Evolutionary conservation across 2,329 filamentous ascomycete species (phyloP), one percentile per base, ranked within the genome.

Genomic region (Apiospora malaysiana): DNA sequence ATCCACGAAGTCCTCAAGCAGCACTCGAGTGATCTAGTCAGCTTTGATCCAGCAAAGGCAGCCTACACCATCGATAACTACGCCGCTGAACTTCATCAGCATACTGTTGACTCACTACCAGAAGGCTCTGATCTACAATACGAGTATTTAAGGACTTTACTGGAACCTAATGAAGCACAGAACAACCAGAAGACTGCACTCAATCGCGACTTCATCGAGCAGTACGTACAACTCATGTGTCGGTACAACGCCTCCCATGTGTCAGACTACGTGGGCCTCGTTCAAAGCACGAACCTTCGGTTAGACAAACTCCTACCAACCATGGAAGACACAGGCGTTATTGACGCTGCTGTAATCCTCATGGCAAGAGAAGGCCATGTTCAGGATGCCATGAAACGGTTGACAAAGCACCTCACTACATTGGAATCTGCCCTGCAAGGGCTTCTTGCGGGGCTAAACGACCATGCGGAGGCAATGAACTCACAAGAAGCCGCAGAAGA

Each of bases 211-310:
- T 90, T 98, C 75, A 84, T 92, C 7, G 96, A 98, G 80, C 88
- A 88, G 70, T 98, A 98, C 80, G 91, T 98, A 5, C 92, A 93
- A 76, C 88, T 99, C 32, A 95, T 98, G 91, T 99, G 97, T 82
- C 89, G 85, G 70, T 97, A 94, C 79, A 90, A 97, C 72, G 89
- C 94, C 3, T 83, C 87, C 0, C 94, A 95, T 76, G 95, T 99
- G 1, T 93, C 93, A 2, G 91, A 94, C 70, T 99, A 96, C 79
- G 89, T 98, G 40, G 91, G 92, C 47, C 79, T 89, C 1, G 86
- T 97, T 2, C 93, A 94, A 75, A 91, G 91, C 3, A 91, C 92
- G 14, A 91, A 98, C 78, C 83, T 99, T 40, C 88, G 91, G 32
- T 87, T 99, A 0, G 93, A 96, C 16, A 88, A 90, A 69, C 87